These are phyloP conservation scores for Exserohilum rostratum DNA, from an alignment of 2,329 filamentous ascomycete species.

Conservation along the genomic window DNA sequence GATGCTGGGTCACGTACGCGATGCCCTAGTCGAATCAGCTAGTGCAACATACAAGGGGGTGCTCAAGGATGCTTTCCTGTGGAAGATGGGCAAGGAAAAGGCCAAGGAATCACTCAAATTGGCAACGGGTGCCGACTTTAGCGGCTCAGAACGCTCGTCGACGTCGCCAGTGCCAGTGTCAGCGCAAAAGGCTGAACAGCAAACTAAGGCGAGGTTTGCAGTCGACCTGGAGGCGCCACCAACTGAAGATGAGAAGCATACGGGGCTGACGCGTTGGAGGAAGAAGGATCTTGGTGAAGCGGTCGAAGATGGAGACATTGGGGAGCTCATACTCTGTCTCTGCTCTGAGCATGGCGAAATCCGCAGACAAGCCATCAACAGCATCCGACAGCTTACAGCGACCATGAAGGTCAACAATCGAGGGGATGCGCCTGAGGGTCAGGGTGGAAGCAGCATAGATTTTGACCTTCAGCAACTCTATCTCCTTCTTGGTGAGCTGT, in stretches of 20 bases:
- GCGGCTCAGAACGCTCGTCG: slow-evolving; percentile 43
- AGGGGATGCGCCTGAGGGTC: slow-evolving; percentile 3
- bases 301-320: slow-evolving; percentile 76
- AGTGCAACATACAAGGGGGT: slow-evolving; percentile 37
- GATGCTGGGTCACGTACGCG: slow-evolving; percentile 33
- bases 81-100: slow-evolving; percentile 48
- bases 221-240: slow-evolving; percentile 47
- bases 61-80: slow-evolving; percentile 43
- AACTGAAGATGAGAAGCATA: slow-evolving; percentile 52
- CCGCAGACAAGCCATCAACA: slow-evolving; percentile 75
- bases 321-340: slow-evolving; percentile 74
- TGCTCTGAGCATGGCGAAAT: slow-evolving; percentile 77
- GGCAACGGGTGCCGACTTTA: slow-evolving; percentile 44
- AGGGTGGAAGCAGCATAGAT: slow-evolving; percentile 49
- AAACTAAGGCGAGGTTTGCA: slow-evolving; percentile 11
- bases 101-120: slow-evolving; percentile 43
- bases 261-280: slow-evolving; percentile 66
- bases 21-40: slow-evolving; percentile 37
- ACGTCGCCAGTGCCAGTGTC: slow-evolving; percentile 33
- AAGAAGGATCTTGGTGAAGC: slow-evolving; percentile 79
- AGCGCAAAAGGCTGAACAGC: slow-evolving; percentile 18
- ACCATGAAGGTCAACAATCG: slow-evolving; percentile 53
- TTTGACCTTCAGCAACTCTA: slow-evolving; percentile 78
- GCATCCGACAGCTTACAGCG: slow-evolving; percentile 67
- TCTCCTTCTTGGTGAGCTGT: slow-evolving; percentile 78